phyloP scores from a whole-genome alignment of 257 asterid species.

The Cynanchum wilfordii region DNA sequence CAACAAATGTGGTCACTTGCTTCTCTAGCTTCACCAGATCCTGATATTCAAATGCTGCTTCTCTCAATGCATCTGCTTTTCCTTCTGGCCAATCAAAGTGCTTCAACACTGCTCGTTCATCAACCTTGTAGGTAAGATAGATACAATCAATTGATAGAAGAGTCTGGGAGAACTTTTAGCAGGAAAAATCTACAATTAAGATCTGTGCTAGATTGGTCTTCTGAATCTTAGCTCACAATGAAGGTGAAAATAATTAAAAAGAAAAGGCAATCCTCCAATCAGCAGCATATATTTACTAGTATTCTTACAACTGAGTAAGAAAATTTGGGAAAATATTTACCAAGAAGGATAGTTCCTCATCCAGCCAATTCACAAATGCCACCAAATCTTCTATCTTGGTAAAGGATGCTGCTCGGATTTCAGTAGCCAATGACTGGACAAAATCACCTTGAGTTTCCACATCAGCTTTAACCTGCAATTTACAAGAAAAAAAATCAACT shows the following conservation, averaged over 20 bases:
- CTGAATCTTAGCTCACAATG: neutral
- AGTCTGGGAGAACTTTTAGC: neutral
- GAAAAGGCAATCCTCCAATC: neutral
- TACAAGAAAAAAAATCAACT: slow-evolving; percentile 9
- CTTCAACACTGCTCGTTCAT: slow-evolving; percentile 95
- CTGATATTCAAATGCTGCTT: slow-evolving; percentile 90
- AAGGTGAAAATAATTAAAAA: neutral
- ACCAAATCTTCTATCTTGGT: slow-evolving; percentile 65
- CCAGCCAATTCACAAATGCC: slow-evolving; percentile 92
- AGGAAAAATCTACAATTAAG: neutral
- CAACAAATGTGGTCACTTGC: slow-evolving; percentile 65
- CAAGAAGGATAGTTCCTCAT: slow-evolving; percentile 86
- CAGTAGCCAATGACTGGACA: slow-evolving; percentile 80
- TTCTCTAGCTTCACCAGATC: slow-evolving; percentile 83
- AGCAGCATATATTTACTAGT: neutral
- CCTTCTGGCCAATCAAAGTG: slow-evolving; percentile 99
- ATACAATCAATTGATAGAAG: neutral
- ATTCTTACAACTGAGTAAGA: neutral
- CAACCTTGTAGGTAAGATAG: slow-evolving; percentile 47
- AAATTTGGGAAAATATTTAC: slow-evolving; percentile 36
- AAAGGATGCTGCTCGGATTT: slow-evolving; percentile 81
- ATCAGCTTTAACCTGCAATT: slow-evolving; percentile 89
- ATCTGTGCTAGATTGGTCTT: neutral
- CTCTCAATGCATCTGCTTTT: slow-evolving; percentile 94
- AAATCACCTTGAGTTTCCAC: slow-evolving; percentile 97